phyloP scores from a whole-genome alignment of 139 green algal genomes.

The Trebouxia sp. region DNA sequence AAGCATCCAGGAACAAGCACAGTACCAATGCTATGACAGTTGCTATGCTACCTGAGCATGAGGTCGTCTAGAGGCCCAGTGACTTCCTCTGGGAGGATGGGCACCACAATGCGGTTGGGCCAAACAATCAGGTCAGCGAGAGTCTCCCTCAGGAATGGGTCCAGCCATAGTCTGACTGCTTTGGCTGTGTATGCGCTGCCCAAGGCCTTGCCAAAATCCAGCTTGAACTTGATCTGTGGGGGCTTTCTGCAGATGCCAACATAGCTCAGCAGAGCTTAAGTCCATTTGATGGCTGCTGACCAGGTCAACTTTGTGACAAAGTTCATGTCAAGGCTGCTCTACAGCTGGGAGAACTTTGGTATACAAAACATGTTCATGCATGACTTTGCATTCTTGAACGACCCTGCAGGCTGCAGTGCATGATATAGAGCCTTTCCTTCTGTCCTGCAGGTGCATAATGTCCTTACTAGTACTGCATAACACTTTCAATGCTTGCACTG shows the following conservation, averaged over 20 bases:
- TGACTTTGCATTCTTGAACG: too few species aligned
- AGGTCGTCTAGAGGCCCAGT: slow-evolving; percentile 58
- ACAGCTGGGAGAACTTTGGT: too few species aligned
- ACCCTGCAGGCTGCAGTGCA: too few species aligned
- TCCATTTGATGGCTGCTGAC: not conserved
- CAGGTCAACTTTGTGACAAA: not conserved
- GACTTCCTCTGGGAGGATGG: slow-evolving; percentile 49
- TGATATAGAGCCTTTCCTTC: too few species aligned
- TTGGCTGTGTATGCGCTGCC: slow-evolving; percentile 45
- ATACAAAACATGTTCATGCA: too few species aligned
- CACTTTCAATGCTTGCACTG: too few species aligned
- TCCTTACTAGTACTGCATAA: too few species aligned
- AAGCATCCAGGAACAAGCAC: too few species aligned
- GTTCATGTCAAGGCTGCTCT: not conserved
- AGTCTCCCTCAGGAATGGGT: slow-evolving; percentile 59
- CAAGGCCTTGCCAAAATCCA: slow-evolving; percentile 60
- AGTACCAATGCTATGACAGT: not conserved
- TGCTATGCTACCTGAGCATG: slow-evolving; percentile 36
- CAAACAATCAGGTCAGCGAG: slow-evolving; percentile 59
- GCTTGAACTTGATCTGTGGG: slow-evolving; percentile 52
- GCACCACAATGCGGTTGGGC: slow-evolving; percentile 65
- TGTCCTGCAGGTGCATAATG: too few species aligned
- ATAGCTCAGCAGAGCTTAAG: not conserved
- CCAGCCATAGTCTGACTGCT: slow-evolving; percentile 56
- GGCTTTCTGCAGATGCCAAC: slow-evolving; percentile 17